Evolutionary conservation across 2,329 filamentous ascomycete genomes (phyloP).

Genomic region (Colletotrichum incanum): DNA sequence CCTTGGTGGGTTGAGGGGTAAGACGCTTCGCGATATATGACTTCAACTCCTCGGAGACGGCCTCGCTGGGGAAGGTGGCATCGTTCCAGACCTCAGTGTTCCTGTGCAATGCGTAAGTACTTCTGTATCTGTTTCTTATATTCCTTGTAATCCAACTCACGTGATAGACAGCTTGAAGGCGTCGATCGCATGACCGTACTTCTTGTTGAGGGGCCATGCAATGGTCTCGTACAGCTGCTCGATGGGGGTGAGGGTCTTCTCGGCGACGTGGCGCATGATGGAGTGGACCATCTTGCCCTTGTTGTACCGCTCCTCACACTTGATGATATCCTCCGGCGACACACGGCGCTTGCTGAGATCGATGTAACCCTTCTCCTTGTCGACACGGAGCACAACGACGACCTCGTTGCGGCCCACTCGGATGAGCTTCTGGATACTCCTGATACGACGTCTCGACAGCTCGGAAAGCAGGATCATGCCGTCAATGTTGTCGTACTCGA

Average conservation of each 20-base stretch:
- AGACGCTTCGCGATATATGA: conserved; percentile 97
- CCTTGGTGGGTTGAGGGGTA: conserved; percentile 98
- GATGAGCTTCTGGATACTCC: conserved; percentile 99
- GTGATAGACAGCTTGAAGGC: conserved; percentile 99
- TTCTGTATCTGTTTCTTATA: neutral
- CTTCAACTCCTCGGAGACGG: conserved; percentile 90
- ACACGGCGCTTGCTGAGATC: conserved; percentile 99
- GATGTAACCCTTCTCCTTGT: conserved; percentile 99
- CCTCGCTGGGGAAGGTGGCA: conserved; percentile 87
- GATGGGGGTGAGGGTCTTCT: conserved; percentile 96
- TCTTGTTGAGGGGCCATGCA: conserved; percentile 97
- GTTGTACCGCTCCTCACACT: conserved; percentile 99
- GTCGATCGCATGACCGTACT: conserved; percentile 96
- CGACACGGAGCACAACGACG: conserved; percentile 97
- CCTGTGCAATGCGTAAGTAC: conserved; percentile 58
- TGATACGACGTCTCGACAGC: conserved; percentile 96
- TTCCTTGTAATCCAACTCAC: conserved; percentile 63
- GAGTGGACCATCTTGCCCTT: conserved; percentile 99
- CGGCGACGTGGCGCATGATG: conserved; percentile 98
- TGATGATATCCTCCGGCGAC: conserved; percentile 96
- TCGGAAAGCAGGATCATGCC: conserved; percentile 99
- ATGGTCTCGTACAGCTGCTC: conserved; percentile 95
- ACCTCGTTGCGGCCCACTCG: conserved; percentile 98
- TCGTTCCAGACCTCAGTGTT: conserved; percentile 98
- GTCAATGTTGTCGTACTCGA: conserved; percentile 99